Evolutionary conservation across 2,329 filamentous ascomycete species (phyloP), one percentile per base, ranked within the genome.

Genomic region (Colletotrichum falcatum): DNA sequence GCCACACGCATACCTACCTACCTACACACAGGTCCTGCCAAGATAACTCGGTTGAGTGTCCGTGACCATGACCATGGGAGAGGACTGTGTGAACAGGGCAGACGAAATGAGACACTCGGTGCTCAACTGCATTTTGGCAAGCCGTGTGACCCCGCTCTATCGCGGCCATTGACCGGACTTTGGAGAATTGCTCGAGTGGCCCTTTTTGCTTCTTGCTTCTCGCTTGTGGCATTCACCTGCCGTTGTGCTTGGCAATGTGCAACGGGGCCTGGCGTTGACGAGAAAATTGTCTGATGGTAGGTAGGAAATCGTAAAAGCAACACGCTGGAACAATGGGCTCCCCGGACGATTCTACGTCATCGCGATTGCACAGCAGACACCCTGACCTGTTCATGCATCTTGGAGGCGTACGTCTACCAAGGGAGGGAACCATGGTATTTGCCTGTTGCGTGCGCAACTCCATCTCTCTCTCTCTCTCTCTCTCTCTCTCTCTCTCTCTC

Each of bases 381-480:
- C 11, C 30, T 35, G 30, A 5, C 20, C n/a, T 55, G 33, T 55
- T 12, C 53, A 55, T 55, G 18, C 20, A 55, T 55, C 11, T 9
- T 37, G 51, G 28, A 54, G 30, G 51, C 18, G 53, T 37, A 16
- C 33, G 30, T 2, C 30, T 37, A 37, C n/a, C 60, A 53, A 37
- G 63, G 23, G 49, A 56, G 49, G 51, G 44, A 33, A 44, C 35
- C 44, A 28, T 51, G 33, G 35, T 33, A 55, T 35, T 12, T 51
- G 42, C 35, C 23, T 37, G 44, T 51, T 28, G 66, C 39, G 67
- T 54, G 44, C 51, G n/a, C 51, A 30, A 44, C 55, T 53, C 63
- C 67, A 70, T 70, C 58, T 67, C 65, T 48, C 37, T 70, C 64
- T 28, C n/a, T 53, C 63, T 63, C 66, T 70, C 58, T 67, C 65